A percentile compares a stretch with the other conserved stretches of the same genome.
These are phyloP conservation scores for Lomentospora prolificans DNA, from an alignment of 2,329 filamentous ascomycete species.

Conservation along the genomic window DNA sequence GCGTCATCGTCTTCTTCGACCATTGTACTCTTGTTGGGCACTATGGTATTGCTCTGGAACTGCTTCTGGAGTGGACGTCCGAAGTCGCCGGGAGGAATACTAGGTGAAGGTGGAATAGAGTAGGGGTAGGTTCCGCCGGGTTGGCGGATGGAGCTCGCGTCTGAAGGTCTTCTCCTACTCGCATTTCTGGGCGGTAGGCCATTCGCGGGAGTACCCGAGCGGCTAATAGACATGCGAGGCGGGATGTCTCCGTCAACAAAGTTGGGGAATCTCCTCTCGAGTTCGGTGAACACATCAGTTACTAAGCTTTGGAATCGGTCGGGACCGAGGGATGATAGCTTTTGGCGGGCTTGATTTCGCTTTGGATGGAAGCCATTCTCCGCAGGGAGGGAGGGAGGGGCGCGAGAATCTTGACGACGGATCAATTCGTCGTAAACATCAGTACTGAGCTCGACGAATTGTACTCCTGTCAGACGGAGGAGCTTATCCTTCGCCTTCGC, in stretches of 20 bases:
- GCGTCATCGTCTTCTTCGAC: constrained; percentile 86
- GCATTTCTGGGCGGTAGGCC: constrained; percentile 42
- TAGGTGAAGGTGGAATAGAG: constrained; percentile 50
- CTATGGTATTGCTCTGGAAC: constrained; percentile 90
- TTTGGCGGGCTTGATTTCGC: constrained; percentile 93
- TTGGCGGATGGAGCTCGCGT: constrained; percentile 50
- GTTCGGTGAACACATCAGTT: constrained; percentile 90
- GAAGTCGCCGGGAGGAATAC: constrained; percentile 51
- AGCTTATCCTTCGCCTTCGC: constrained; percentile 90
- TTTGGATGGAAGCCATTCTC: constrained; percentile 90
- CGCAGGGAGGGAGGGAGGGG: constrained; percentile 42
- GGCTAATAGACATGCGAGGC: constrained; percentile 55
- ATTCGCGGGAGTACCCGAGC: constrained; percentile 53
- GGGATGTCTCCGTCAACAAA: constrained; percentile 63
- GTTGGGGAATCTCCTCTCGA: constrained; percentile 80
- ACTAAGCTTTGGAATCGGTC: constrained; percentile 84
- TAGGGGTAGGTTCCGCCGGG: constrained; percentile 26
- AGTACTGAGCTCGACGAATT: constrained; percentile 95
- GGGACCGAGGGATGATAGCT: constrained; percentile 79
- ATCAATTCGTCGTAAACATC: constrained; percentile 95
- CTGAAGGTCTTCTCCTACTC: constrained; percentile 48
- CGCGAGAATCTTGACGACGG: constrained; percentile 60
- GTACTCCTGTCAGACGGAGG: constrained; percentile 75
- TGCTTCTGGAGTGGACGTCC: constrained; percentile 77
- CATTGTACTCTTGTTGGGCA: constrained; percentile 96